phyloP scores from a whole-genome alignment of 805 yeast genomes.

The Vanderwaltozyma yarrowii region DNA sequence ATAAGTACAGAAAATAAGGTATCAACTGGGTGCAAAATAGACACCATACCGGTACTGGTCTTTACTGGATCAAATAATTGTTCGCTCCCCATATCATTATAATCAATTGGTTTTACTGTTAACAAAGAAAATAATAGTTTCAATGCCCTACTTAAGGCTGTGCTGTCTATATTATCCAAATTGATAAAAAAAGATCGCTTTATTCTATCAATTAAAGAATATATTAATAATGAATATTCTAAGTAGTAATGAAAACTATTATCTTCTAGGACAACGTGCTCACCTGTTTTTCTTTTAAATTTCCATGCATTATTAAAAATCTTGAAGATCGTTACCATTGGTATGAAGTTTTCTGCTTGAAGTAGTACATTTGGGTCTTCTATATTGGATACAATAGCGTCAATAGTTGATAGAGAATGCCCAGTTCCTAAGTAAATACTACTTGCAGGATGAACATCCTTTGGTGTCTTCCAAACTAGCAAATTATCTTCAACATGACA shows the following conservation, averaged over 20 bases:
- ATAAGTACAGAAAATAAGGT: slow-evolving; percentile 38
- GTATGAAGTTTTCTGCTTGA: slow-evolving; percentile 30
- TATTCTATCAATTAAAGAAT: slow-evolving; percentile 32
- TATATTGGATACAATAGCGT: slow-evolving; percentile 27
- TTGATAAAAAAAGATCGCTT: not conserved
- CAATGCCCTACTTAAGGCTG: slow-evolving; percentile 22
- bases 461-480: slow-evolving; percentile 26
- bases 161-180: not conserved
- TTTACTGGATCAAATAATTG: slow-evolving; percentile 26
- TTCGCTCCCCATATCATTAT: slow-evolving; percentile 14
- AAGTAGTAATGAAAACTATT: slow-evolving; percentile 40
- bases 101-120: slow-evolving; percentile 17
- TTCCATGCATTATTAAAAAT: slow-evolving; percentile 51
- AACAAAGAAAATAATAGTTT: not conserved
- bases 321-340: slow-evolving; percentile 38
- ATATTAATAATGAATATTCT: slow-evolving; percentile 36
- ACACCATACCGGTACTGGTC: slow-evolving; percentile 39
- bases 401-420: slow-evolving; percentile 27
- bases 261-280: slow-evolving; percentile 53
- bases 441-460: slow-evolving; percentile 24
- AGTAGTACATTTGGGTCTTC: slow-evolving; percentile 25
- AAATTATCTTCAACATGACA: slow-evolving; percentile 30
- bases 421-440: slow-evolving; percentile 26
- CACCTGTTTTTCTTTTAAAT: slow-evolving; percentile 49
- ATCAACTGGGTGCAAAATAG: slow-evolving; percentile 52